Conservation (phyloP, 164 flowering plant species). For the Akebia trifoliata region DNA sequence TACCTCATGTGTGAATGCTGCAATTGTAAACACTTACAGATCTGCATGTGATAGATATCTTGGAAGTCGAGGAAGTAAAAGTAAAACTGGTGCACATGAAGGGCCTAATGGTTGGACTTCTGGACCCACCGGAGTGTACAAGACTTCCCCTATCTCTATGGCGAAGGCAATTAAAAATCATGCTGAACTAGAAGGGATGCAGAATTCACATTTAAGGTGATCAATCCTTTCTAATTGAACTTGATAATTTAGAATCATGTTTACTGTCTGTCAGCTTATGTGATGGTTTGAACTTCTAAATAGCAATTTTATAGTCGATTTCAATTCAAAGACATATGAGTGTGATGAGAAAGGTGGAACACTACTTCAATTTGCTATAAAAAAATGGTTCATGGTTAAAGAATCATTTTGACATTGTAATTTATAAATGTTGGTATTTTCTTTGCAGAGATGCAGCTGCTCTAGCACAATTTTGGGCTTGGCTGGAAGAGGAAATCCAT, state of each 20-base stretch:
- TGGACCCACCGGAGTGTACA: constrained; percentile 46
- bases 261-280: background rate
- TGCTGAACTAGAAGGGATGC: constrained; percentile 90
- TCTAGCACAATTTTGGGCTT: constrained; percentile 78
- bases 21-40: constrained; percentile 59
- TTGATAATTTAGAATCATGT: background rate
- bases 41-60: constrained; percentile 47
- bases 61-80: constrained; percentile 20
- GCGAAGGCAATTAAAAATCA: constrained; percentile 82
- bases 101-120: constrained; percentile 24
- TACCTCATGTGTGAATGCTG: constrained; percentile 75
- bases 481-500: constrained; percentile 76
- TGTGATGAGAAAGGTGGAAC: too few relatives aligned
- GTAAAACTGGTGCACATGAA: constrained; percentile 17
- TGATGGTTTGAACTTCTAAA: background rate
- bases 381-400: too few relatives aligned
- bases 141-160: constrained; percentile 59
- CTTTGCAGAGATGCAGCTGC: constrained; percentile 89
- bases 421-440: background rate
- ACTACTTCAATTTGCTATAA: too few relatives aligned
- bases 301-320: too few relatives aligned
- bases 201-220: constrained; percentile 75
- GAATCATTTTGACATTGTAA: background rate
- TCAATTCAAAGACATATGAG: too few relatives aligned
- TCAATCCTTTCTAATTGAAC: constrained; percentile 2